phyloP scores from a whole-genome alignment of 495 filamentous ascomycete species.

The Parmelia sp. region DNA sequence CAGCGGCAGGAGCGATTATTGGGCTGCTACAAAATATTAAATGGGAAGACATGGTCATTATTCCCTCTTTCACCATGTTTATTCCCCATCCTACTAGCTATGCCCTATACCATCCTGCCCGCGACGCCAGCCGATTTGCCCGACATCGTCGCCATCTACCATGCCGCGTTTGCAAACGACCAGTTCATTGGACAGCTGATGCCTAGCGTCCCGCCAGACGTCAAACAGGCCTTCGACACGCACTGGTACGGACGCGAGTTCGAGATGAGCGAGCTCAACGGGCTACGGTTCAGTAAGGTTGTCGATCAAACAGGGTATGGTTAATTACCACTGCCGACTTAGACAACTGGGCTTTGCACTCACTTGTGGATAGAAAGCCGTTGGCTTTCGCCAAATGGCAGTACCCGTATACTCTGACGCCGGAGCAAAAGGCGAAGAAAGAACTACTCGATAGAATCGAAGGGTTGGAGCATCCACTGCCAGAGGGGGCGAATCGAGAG shows the following conservation, averaged over 20 bases:
- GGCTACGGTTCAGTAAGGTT: slow-evolving; percentile 15
- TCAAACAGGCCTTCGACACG: slow-evolving; percentile 12
- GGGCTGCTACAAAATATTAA: background rate
- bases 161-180: slow-evolving; percentile 20
- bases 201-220: slow-evolving; percentile 10
- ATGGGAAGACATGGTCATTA: background rate
- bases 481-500: slow-evolving; percentile 16
- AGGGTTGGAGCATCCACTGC: background rate
- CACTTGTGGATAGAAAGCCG: slow-evolving; percentile 13
- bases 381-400: slow-evolving; percentile 26
- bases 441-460: background rate
- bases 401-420: slow-evolving; percentile 18
- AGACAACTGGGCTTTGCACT: background rate
- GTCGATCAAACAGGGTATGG: slow-evolving; percentile 20
- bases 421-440: slow-evolving; percentile 17
- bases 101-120: slow-evolving; percentile 14
- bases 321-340: too few species aligned
- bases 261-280: slow-evolving; percentile 7
- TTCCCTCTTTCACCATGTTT: background rate
- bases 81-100: background rate
- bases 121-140: slow-evolving; percentile 10
- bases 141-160: slow-evolving; percentile 19
- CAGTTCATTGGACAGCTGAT: slow-evolving; percentile 20
- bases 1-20: too few species aligned
- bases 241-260: slow-evolving; percentile 10